Conservation (phyloP, 176 grass and related monocot genomes). For the Lolium perenne region DNA sequence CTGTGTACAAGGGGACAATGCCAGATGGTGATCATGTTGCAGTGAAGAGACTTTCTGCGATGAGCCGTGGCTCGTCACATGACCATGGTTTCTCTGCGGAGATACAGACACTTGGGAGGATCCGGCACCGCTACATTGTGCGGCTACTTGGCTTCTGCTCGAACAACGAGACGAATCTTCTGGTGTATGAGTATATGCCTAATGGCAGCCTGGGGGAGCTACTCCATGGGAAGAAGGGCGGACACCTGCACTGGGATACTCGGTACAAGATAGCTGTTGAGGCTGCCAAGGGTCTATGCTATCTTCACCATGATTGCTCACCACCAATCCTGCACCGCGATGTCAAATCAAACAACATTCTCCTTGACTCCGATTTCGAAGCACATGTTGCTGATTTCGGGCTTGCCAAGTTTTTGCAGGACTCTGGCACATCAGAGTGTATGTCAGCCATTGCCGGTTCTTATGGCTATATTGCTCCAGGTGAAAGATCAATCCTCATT, state of each 20-base stretch:
- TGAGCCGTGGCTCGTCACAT: constrained; percentile 81
- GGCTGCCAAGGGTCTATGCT: constrained; percentile 96
- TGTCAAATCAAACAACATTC: constrained; percentile 97
- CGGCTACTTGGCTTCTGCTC: constrained; percentile 88
- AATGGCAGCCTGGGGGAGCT: constrained; percentile 97
- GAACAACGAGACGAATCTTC: constrained; percentile 84
- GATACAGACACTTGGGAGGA: constrained; percentile 95
- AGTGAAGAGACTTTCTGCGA: constrained; percentile 78
- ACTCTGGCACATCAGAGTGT: constrained; percentile 84
- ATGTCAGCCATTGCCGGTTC: constrained; percentile 98
- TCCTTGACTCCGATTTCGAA: constrained; percentile 83
- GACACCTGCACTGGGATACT: constrained; percentile 85
- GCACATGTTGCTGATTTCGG: constrained; percentile 91
- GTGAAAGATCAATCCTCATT: constrained; percentile 45
- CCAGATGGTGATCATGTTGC: constrained; percentile 83
- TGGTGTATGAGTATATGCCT: constrained; percentile 97
- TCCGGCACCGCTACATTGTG: constrained; percentile 93
- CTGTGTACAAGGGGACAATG: constrained; percentile 93
- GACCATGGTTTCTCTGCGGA: constrained; percentile 95
- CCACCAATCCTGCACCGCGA: constrained; percentile 81
- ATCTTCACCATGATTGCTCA: constrained; percentile 94
- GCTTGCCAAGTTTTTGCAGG: constrained; percentile 82
- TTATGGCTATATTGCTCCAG: constrained; percentile 98
- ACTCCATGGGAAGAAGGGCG: constrained; percentile 93
- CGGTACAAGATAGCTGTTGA: constrained; percentile 88